Evolutionary conservation across 1,284 basidiomycete species (phyloP), one percentile per base, ranked within the genome.

Genomic region (Leccinum glutinopallens): DNA sequence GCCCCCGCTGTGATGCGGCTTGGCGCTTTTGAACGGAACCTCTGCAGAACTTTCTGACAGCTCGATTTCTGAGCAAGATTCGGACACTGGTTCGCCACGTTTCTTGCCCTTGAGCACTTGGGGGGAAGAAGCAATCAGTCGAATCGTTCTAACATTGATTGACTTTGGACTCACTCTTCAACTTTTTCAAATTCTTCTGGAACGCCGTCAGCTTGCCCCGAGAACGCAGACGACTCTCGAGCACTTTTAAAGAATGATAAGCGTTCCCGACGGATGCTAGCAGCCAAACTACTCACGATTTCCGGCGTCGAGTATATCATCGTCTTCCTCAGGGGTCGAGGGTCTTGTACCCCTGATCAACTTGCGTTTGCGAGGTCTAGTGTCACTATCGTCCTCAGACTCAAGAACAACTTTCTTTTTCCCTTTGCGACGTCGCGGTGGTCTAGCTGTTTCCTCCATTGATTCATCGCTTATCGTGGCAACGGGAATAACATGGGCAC

Each of bases 211-310:
- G 82, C 72, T 86, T 90, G 60, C 80, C 79, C 25, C 90, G 83
- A 37, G 78, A 76, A 41, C 92, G 85, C 29, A 93, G 75, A 46
- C 92, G 86, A 7, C 76, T 78, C 39, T 87, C 80, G 57, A 93
- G 76, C 32, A 93, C 88, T 63, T 80, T 88, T 93, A 67, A 15
- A 35, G 41, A 67, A 12, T 32, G 37, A 62, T 58, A 15, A 12
- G 35, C 54, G 39, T 65, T 19, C 64, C 43, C 56, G 37, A 58
- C 32, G 54, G 17, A 57, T 33, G n/a, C 4, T 59, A 29, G 22
- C 55, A 39, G 37, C 4, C 17, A 41, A 35, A 46, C 57, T 63
- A 67, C 80, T 69, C 69, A 86, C 86, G 79, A 67, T 87, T 77
- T 79, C 84, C 77, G 65, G 88, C 88, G 39, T 85, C 81, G 19